Conservation (phyloP, 345 rosid genomes). For the Heritiera fomes region DNA sequence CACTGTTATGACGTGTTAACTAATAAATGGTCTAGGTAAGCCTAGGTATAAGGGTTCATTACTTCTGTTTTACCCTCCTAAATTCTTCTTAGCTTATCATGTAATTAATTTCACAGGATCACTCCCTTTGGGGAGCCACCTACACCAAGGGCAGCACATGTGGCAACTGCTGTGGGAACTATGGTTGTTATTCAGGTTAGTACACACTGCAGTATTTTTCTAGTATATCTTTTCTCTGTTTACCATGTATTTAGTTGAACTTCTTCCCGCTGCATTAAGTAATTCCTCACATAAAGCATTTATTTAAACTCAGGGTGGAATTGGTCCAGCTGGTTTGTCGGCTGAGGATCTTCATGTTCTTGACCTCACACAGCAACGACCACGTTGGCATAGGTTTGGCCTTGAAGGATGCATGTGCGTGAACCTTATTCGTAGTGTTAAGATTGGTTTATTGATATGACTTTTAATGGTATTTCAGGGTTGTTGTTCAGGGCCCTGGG, state of each 20-base stretch:
- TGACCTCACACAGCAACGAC: constrained; percentile 94
- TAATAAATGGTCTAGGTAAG: constrained; percentile 95
- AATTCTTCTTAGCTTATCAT: neutral
- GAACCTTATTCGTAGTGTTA: constrained; percentile 1
- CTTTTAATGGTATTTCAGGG: constrained; percentile 50
- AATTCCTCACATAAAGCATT: constrained; percentile 20
- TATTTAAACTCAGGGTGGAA: constrained; percentile 75
- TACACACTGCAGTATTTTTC: neutral
- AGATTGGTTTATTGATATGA: constrained; percentile 12
- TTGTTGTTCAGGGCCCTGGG: constrained; percentile 99
- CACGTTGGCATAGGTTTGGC: constrained; percentile 93
- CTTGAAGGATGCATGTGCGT: constrained; percentile 13
- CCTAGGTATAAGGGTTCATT: constrained; percentile 5
- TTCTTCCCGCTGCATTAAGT: constrained; percentile 8
- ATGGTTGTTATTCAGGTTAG: constrained; percentile 98
- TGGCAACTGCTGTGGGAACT: constrained; percentile 96
- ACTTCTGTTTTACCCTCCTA: constrained; percentile 3
- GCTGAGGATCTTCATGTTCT: constrained; percentile 99
- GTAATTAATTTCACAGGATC: constrained; percentile 46
- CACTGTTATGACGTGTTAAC: constrained; percentile 92
- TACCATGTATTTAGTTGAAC: neutral
- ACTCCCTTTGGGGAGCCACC: constrained; percentile 96
- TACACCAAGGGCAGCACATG: constrained; percentile 98
- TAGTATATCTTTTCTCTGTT: neutral
- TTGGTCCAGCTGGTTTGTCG: constrained; percentile 98